Conservation (phyloP, 768 basidiomycete genomes). For the Tylopilus felleus region DNA sequence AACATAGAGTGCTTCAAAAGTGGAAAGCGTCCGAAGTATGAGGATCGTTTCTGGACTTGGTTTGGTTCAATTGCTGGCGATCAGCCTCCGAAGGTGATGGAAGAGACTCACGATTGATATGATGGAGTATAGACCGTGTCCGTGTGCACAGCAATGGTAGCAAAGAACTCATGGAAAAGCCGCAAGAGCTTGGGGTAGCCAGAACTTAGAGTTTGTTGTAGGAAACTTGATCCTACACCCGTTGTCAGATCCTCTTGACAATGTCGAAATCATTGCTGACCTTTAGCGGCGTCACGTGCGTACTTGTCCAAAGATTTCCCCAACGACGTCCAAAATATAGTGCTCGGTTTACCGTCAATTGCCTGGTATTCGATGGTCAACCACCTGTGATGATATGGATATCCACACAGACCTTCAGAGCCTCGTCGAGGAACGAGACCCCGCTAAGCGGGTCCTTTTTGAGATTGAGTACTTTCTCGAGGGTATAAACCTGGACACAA, state of each 20-base stretch:
- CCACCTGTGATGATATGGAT: not conserved
- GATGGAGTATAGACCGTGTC: constrained; percentile 86
- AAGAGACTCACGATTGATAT: constrained; percentile 67
- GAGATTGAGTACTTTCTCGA: constrained; percentile 89
- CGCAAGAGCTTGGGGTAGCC: constrained; percentile 87
- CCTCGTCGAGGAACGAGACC: constrained; percentile 82
- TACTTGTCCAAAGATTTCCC: constrained; percentile 79
- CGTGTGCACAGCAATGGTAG: constrained; percentile 91
- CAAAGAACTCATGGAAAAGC: constrained; percentile 95
- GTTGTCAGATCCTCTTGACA: constrained; percentile 2
- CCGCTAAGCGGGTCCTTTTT: constrained; percentile 83
- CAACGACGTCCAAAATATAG: constrained; percentile 86
- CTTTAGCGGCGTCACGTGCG: constrained; percentile 74
- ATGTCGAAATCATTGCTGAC: constrained; percentile 37
- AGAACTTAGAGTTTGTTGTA: constrained; percentile 83
- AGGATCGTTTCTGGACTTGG: constrained; percentile 88
- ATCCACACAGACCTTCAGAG: constrained; percentile 69
- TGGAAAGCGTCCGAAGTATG: constrained; percentile 76
- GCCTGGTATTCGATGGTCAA: constrained; percentile 43
- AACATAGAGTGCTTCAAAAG: constrained; percentile 87
- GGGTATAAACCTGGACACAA: constrained; percentile 72
- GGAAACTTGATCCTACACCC: constrained; percentile 71
- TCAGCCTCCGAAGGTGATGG: not conserved
- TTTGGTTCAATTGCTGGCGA: not conserved
- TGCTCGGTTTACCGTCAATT: constrained; percentile 88